phyloP scores from a whole-genome alignment of 352 stramenopile genomes.

The Globisporangium middletonii region DNA sequence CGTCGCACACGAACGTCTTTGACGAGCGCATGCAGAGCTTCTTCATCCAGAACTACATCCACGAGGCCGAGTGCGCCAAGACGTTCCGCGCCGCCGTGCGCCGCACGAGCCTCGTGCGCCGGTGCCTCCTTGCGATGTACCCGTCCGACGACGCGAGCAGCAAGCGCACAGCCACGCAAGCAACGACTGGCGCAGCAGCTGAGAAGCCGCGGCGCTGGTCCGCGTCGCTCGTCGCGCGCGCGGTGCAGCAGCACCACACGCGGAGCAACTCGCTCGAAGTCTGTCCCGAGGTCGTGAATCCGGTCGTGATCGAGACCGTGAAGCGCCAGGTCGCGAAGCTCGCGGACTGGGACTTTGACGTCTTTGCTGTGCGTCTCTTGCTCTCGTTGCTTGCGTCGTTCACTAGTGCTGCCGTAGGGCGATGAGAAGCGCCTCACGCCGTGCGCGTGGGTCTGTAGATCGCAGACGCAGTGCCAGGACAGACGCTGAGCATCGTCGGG shows the following conservation, averaged over 20 bases:
- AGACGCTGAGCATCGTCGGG: constrained; percentile 64
- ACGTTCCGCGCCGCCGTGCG: constrained; percentile 60
- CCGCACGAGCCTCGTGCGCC: constrained; percentile 66
- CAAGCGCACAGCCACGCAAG: constrained; percentile 1
- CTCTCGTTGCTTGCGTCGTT: not conserved
- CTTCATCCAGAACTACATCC: constrained; percentile 84
- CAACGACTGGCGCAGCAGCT: too few relatives aligned
- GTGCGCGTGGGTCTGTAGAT: constrained; percentile 17
- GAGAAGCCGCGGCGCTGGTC: constrained; percentile 30
- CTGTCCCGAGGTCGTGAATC: constrained; percentile 48
- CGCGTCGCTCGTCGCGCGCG: constrained; percentile 22
- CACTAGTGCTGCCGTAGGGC: not conserved
- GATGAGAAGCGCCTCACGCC: too few relatives aligned
- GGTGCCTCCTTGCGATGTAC: constrained; percentile 71
- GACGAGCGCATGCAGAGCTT: constrained; percentile 83
- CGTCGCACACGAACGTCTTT: constrained; percentile 78
- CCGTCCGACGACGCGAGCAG: constrained; percentile 24
- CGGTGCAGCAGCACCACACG: constrained; percentile 23
- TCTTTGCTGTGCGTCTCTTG: constrained; percentile 39
- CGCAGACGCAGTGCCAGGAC: constrained; percentile 38
- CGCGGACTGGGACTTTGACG: constrained; percentile 63
- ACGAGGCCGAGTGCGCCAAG: constrained; percentile 63
- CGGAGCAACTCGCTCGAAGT: constrained; percentile 35
- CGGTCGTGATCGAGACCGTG: constrained; percentile 32
- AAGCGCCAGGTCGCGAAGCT: constrained; percentile 51